Evolutionary conservation across 257 asterid species (phyloP).

Genomic region (Nicotiana attenuata): DNA sequence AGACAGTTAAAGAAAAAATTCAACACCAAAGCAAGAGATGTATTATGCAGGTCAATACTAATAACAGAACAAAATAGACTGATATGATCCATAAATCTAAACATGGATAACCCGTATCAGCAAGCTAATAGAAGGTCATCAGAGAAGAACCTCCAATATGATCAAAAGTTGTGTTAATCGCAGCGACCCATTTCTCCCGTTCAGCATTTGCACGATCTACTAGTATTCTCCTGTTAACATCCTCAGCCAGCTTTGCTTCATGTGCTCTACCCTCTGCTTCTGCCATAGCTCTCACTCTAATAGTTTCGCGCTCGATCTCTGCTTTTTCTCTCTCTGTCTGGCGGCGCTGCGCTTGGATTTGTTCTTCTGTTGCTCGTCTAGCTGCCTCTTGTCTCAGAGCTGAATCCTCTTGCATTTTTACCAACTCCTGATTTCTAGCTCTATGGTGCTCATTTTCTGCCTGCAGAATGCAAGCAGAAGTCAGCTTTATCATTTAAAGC

Average conservation of each 20-base stretch:
- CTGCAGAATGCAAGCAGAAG: conserved; percentile 32
- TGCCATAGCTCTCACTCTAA: conserved; percentile 68
- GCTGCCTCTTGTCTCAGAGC: conserved; percentile 87
- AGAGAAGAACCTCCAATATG: conserved; percentile 81
- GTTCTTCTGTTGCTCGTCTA: conserved; percentile 93
- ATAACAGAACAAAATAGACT: background rate
- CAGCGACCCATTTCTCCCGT: conserved; percentile 90
- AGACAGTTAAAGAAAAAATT: background rate
- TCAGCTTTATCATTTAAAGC: background rate
- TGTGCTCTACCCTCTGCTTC: conserved; percentile 97
- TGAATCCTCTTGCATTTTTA: conserved; percentile 95
- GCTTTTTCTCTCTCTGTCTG: conserved; percentile 85
- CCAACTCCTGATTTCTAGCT: conserved; percentile 84
- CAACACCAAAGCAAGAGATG: background rate
- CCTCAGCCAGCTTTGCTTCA: conserved; percentile 91
- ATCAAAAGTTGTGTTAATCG: conserved; percentile 85
- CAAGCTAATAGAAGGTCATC: background rate
- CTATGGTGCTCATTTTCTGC: conserved; percentile 89
- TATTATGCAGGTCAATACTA: background rate
- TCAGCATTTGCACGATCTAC: conserved; percentile 88
- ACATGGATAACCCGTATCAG: background rate
- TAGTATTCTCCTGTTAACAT: conserved; percentile 73
- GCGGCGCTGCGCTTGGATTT: conserved; percentile 89
- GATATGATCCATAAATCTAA: background rate
- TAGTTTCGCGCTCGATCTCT: conserved; percentile 83